Evolutionary conservation across 805 yeast genomes (phyloP).

Genomic region (Candida arabinofermentans): DNA sequence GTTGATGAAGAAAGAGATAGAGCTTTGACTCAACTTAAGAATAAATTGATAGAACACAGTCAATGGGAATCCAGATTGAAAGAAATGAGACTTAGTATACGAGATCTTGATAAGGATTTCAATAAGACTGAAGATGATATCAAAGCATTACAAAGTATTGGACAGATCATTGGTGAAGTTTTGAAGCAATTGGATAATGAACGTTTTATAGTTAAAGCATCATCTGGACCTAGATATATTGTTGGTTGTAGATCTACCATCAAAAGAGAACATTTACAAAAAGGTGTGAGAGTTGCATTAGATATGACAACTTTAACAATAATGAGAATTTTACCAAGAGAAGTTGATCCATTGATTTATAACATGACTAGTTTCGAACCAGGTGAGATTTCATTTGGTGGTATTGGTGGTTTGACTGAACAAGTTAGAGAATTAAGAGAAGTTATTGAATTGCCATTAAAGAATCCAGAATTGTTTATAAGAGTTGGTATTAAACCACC

Average conservation of each 20-base stretch:
- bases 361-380: conserved; percentile 98
- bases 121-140: conserved; percentile 96
- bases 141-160: conserved; percentile 94
- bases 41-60: conserved; percentile 86
- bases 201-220: conserved; percentile 91
- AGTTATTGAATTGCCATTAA: conserved; percentile 94
- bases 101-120: conserved; percentile 76
- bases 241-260: conserved; percentile 96
- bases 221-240: conserved; percentile 95
- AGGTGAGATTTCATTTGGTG: conserved; percentile 92
- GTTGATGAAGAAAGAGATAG: conserved; percentile 47
- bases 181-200: conserved; percentile 93
- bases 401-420: conserved; percentile 94
- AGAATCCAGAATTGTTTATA: conserved; percentile 92
- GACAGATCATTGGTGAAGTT: conserved; percentile 96
- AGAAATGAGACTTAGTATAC: conserved; percentile 75
- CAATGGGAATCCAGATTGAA: conserved; percentile 91
- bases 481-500: conserved; percentile 99
- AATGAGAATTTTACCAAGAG: conserved; percentile 95
- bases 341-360: conserved; percentile 96
- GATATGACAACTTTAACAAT: conserved; percentile 98
- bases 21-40: conserved; percentile 75
- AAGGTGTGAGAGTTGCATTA: conserved; percentile 93
- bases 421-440: conserved; percentile 96
- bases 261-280: conserved; percentile 74